A percentile compares a stretch with the other conserved stretches of the same genome.
Evolutionary conservation across 1,139 yeast genomes (phyloP).

Genomic region (Geotrichum macrosporum): DNA sequence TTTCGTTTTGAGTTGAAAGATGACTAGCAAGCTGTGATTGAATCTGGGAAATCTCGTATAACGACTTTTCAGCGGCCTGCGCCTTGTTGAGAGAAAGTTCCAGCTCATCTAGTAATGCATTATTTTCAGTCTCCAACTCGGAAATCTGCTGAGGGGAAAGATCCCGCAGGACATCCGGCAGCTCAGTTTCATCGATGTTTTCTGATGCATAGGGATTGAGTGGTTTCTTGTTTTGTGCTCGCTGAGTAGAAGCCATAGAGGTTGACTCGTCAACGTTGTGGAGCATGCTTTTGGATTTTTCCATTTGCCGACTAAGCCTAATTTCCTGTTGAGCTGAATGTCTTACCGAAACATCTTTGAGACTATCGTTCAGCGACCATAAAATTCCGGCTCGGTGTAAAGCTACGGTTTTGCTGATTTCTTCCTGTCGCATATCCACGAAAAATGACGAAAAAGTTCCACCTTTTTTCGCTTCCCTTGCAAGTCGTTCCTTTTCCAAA

Average conservation of each 20-base stretch:
- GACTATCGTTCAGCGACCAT: conserved; percentile 34
- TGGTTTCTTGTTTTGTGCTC: conserved; percentile 21
- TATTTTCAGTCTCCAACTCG: conserved; percentile 67
- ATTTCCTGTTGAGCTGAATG: conserved; percentile 40
- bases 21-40: conserved; percentile 77
- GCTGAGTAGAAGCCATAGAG: conserved; percentile 26
- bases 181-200: conserved; percentile 6
- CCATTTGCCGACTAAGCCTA: conserved; percentile 36
- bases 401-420: conserved; percentile 31
- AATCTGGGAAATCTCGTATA: conserved; percentile 72
- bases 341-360: conserved; percentile 35
- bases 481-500: conserved; percentile 27
- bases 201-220: conserved; percentile 5
- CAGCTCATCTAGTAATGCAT: conserved; percentile 64
- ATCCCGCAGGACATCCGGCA: conserved; percentile 25
- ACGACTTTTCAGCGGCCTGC: conserved; percentile 60
- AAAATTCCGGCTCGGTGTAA: conserved; percentile 39
- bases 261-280: conserved; percentile 24
- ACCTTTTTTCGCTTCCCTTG: conserved; percentile 8
- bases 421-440: conserved; percentile 21
- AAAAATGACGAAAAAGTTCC: conserved; percentile 18
- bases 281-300: conserved; percentile 32
- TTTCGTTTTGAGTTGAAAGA: conserved; percentile 68
- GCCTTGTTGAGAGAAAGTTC: conserved; percentile 43
- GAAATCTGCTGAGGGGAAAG: conserved; percentile 61